Evolutionary conservation across 495 filamentous ascomycete species (phyloP).

Genomic region (Barbatosphaeria neglecta): DNA sequence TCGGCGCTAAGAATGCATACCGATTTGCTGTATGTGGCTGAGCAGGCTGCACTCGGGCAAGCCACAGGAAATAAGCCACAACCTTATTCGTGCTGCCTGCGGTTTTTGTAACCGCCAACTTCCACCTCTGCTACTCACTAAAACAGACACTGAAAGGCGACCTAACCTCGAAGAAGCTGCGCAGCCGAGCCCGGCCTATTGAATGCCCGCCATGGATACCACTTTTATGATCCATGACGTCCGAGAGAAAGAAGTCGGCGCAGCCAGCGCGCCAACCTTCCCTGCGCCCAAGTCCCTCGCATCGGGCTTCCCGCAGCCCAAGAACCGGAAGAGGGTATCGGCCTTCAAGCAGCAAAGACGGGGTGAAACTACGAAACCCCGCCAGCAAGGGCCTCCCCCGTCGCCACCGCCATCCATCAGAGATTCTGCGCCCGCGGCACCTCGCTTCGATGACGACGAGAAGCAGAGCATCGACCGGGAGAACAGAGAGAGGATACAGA

Average conservation of each 20-base stretch:
- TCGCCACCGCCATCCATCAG: background rate
- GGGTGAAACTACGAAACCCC: background rate
- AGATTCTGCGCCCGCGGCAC: background rate
- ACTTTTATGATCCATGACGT: conserved; percentile 60
- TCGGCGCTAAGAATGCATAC: conserved; percentile 14
- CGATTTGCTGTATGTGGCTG: conserved; percentile 3
- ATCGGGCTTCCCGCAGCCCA: conserved; percentile 80
- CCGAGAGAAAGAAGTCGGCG: conserved; percentile 52
- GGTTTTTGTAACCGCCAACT: too few species aligned
- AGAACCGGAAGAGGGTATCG: conserved; percentile 58
- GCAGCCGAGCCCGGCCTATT: too few species aligned
- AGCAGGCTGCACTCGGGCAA: background rate
- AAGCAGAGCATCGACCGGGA: conserved; percentile 65
- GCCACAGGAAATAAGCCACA: too few species aligned
- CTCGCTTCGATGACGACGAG: too few species aligned
- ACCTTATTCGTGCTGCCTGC: background rate
- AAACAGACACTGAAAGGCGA: too few species aligned
- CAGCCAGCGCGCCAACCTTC: conserved; percentile 49
- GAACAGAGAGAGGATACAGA: conserved; percentile 59
- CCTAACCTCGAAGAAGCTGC: too few species aligned
- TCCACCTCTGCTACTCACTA: too few species aligned
- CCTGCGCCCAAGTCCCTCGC: conserved; percentile 44
- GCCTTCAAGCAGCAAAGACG: conserved; percentile 63
- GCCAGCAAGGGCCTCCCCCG: too few species aligned
- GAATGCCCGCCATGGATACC: conserved; percentile 21